Conservation (phyloP, 2,329 filamentous ascomycete genomes). For the Sarocladium oryzae region DNA sequence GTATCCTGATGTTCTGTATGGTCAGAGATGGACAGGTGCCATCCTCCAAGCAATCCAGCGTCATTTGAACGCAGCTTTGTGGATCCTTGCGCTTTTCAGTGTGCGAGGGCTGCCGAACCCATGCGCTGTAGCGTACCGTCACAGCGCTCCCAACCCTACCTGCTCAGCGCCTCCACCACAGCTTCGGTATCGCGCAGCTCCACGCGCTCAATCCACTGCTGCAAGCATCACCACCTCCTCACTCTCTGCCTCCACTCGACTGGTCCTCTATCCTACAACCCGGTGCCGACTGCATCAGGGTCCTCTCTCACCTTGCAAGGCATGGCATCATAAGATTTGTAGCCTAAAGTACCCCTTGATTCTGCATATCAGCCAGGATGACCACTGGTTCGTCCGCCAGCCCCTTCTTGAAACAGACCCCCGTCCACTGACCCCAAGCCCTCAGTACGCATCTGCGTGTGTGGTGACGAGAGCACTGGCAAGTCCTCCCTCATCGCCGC, state of each 20-base stretch:
- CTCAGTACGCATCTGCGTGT: constrained; percentile 83
- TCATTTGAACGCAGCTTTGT: too few relatives aligned
- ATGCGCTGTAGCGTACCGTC: too few relatives aligned
- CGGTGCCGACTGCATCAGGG: not conserved
- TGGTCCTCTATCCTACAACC: not conserved
- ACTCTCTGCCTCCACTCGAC: not conserved
- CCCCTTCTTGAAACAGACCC: constrained; percentile 9
- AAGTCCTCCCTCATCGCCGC: constrained; percentile 92
- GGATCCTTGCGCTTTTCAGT: too few relatives aligned
- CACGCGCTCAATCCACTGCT: not conserved
- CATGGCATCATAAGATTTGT: not conserved
- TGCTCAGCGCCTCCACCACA: not conserved
- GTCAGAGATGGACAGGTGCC: too few relatives aligned
- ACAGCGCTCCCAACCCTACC: too few relatives aligned
- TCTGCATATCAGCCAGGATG: constrained; percentile 3
- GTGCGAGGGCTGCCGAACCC: too few relatives aligned
- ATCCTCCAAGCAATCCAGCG: too few relatives aligned
- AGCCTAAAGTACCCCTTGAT: not conserved
- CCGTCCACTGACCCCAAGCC: constrained; percentile 3
- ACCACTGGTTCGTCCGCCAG: constrained; percentile 7
- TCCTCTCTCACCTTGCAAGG: not conserved
- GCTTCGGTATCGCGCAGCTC: not conserved
- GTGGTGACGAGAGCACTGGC: constrained; percentile 91
- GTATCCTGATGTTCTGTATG: too few relatives aligned
- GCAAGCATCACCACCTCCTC: constrained; percentile 1